Conservation (phyloP, 1,284 basidiomycete species). For the Sporisorium graminicola region DNA sequence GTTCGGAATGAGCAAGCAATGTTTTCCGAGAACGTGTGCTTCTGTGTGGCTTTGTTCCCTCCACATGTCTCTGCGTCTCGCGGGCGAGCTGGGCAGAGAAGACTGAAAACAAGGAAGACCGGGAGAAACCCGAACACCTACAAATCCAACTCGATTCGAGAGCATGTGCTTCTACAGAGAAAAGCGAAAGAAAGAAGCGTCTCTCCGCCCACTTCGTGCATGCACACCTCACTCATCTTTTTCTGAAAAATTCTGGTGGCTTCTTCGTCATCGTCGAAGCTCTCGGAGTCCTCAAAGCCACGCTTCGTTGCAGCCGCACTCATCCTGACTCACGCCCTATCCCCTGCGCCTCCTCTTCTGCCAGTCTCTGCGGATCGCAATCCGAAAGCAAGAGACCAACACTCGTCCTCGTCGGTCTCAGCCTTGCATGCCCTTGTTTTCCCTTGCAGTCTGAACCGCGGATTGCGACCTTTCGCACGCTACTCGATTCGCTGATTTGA, state of each 20-base stretch:
- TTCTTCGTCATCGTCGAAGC: conserved; percentile 8
- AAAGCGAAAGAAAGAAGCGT: background rate
- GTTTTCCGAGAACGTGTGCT: background rate
- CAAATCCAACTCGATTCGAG: background rate
- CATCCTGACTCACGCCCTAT: conserved; percentile 5
- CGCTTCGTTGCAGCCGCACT: background rate
- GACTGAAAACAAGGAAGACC: background rate
- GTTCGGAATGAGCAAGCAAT: background rate
- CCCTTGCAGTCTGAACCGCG: too few species aligned
- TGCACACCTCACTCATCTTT: conserved; percentile 8
- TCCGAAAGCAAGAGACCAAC: conserved; percentile 14
- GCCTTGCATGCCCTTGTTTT: background rate
- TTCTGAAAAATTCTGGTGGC: background rate
- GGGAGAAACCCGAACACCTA: too few species aligned
- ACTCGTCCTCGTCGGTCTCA: conserved; percentile 15
- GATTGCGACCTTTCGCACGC: background rate
- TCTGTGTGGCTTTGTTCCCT: background rate
- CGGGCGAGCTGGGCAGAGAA: too few species aligned
- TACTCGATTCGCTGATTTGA: background rate
- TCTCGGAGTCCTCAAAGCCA: too few species aligned
- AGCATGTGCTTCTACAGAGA: background rate
- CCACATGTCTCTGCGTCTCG: conserved; percentile 5
- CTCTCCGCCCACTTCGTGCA: background rate
- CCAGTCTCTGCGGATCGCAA: background rate
- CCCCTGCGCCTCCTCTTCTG: background rate